A percentile compares a stretch with the other conserved stretches of the same genome.
Conservation (phyloP, 371 early-diverging fungal genomes). For the Syncephalastrum sp. region DNA sequence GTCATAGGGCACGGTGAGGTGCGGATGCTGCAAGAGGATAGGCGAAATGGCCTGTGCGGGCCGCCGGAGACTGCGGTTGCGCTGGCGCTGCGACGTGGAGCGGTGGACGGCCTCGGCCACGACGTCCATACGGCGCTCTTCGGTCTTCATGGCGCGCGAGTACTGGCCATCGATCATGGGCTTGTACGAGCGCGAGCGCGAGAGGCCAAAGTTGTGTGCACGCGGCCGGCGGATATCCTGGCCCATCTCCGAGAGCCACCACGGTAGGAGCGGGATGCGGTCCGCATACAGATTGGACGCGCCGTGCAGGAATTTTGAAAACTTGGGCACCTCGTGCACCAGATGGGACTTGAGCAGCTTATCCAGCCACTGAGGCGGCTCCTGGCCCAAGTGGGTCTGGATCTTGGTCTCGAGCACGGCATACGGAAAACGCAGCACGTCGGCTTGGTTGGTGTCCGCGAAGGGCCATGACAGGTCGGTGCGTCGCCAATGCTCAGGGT, state of each 20-base stretch:
- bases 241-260: slow-evolving; percentile 97
- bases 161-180: slow-evolving; percentile 51
- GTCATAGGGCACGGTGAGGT: no score
- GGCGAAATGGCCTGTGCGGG: no score
- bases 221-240: slow-evolving; percentile 82
- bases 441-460: slow-evolving; percentile 70
- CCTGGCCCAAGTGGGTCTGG: slow-evolving; percentile 80
- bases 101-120: slow-evolving; percentile 6
- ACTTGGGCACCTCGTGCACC: slow-evolving; percentile 97
- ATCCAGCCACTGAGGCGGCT: slow-evolving; percentile 91
- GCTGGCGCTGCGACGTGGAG: no score
- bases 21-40: no score
- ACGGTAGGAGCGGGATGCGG: slow-evolving; percentile 91
- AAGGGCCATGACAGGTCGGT: slow-evolving; percentile 91
- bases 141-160: slow-evolving; percentile 38
- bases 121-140: slow-evolving; percentile 28
- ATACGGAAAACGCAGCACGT: slow-evolving; percentile 93
- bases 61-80: no score
- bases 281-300: slow-evolving; percentile 85
- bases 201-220: slow-evolving; percentile 51
- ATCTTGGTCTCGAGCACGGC: slow-evolving; percentile 98
- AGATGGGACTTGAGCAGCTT: slow-evolving; percentile 86
- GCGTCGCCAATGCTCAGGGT: slow-evolving; percentile 88
- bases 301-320: slow-evolving; percentile 98
- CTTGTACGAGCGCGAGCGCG: slow-evolving; percentile 43